A percentile compares a stretch with the other conserved stretches of the same genome.
These are phyloP conservation scores for Aspergillus sp. DNA, from an alignment of 2,329 filamentous ascomycete species.

Conservation along the genomic window DNA sequence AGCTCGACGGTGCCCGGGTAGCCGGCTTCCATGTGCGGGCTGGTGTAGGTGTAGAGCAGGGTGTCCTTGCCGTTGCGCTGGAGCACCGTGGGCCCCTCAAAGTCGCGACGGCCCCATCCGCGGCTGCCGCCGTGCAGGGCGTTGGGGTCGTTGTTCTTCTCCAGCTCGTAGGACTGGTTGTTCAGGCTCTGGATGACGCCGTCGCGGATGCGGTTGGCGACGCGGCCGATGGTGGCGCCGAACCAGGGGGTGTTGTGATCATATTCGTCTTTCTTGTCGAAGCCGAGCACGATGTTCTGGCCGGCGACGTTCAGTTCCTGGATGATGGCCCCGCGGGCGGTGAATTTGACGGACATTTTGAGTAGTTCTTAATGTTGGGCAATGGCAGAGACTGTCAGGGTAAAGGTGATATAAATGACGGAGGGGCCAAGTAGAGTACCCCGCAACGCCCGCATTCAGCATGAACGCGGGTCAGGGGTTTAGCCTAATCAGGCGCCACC, in stretches of 20 bases:
- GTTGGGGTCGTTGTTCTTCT: constrained; percentile 75
- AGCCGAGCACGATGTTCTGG: constrained; percentile 84
- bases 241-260: constrained; percentile 77
- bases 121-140: constrained; percentile 68
- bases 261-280: constrained; percentile 74
- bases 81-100: constrained; percentile 56
- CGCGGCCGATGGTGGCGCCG: constrained; percentile 86
- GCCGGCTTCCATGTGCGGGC: constrained; percentile 80
- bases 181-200: constrained; percentile 74
- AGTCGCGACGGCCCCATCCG: constrained; percentile 59
- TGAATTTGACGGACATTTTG: constrained; percentile 32
- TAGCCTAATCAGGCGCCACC: too few species aligned
- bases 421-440: too few species aligned
- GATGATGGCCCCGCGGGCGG: constrained; percentile 48
- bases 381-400: too few species aligned
- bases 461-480: too few species aligned
- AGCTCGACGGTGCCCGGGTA: constrained; percentile 83
- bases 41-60: constrained; percentile 64
- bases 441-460: too few species aligned
- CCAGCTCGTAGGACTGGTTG: constrained; percentile 65
- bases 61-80: constrained; percentile 60
- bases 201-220: constrained; percentile 75
- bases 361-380: not conserved
- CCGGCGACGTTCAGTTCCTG: constrained; percentile 74
- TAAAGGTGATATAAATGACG: too few species aligned